Conservation (phyloP, 2,329 filamentous ascomycete genomes). For the Fusarium xyrophilum region DNA sequence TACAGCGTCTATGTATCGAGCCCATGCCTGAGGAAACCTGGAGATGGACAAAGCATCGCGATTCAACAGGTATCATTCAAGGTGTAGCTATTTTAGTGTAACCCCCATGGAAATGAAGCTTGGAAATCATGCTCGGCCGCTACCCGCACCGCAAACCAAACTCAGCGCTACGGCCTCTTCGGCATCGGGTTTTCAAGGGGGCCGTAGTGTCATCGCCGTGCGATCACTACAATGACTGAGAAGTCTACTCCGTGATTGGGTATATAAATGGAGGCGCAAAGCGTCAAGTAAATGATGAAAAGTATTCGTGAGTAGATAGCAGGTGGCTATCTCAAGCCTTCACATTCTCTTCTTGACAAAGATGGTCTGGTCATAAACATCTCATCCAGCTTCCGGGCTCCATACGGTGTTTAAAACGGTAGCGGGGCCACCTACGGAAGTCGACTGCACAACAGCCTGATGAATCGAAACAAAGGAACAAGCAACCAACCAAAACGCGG, state of each 20-base stretch:
- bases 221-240: not conserved
- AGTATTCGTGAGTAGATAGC: not conserved
- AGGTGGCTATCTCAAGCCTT: not conserved
- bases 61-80: too few relatives aligned
- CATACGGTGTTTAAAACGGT: slow-evolving; percentile 18
- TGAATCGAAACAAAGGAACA: slow-evolving; percentile 10
- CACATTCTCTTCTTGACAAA: not conserved
- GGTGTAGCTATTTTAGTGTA: not conserved
- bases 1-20: not conserved
- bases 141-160: slow-evolving; percentile 13
- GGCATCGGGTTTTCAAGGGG: slow-evolving; percentile 21
- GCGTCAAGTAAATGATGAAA: not conserved
- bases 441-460: not conserved
- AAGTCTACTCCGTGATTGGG: not conserved
- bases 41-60: not conserved
- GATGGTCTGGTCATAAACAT: not conserved
- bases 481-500: slow-evolving; percentile 3
- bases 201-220: slow-evolving; percentile 7
- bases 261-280: not conserved
- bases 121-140: slow-evolving; percentile 12
- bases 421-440: slow-evolving; percentile 4
- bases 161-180: slow-evolving; percentile 25
- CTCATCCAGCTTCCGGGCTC: not conserved
- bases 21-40: not conserved
- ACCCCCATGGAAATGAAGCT: not conserved